A percentile compares a stretch with the other conserved stretches of the same genome.
Conservation (phyloP, 2,329 filamentous ascomycete species). For the Ilyonectria destructans region DNA sequence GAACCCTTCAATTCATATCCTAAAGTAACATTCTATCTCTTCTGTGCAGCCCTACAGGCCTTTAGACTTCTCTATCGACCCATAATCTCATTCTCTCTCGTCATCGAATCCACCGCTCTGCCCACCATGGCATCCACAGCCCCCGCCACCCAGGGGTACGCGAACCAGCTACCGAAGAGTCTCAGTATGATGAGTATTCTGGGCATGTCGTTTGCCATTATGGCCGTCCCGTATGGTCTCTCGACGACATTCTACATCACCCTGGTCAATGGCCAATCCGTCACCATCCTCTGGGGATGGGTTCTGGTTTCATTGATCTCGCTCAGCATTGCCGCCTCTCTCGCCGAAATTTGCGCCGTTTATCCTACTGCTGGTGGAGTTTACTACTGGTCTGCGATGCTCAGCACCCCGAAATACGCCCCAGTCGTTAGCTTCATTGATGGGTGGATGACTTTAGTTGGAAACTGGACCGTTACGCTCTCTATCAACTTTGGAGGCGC, state of each 20-base stretch:
- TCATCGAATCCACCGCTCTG: conserved; percentile 1
- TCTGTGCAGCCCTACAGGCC: conserved; percentile 5
- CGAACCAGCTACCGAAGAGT: conserved; percentile 64
- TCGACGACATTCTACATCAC: conserved; percentile 64
- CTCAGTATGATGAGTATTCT: conserved; percentile 66
- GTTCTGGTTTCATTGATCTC: conserved; percentile 77
- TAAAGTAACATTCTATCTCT: conserved; percentile 15
- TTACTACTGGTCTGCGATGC: conserved; percentile 82
- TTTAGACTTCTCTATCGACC: conserved; percentile 5
- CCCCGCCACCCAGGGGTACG: conserved; percentile 58
- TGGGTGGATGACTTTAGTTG: conserved; percentile 81
- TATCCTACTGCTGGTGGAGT: conserved; percentile 74
- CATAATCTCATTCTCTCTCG: conserved; percentile 11
- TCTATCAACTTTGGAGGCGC: conserved; percentile 80
- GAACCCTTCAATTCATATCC: conserved; percentile 21
- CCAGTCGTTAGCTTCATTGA: conserved; percentile 79
- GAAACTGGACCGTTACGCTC: conserved; percentile 79
- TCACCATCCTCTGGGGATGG: conserved; percentile 82
- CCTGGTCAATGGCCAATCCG: conserved; percentile 79
- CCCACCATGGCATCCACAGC: conserved; percentile 33
- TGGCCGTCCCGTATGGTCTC: conserved; percentile 66
- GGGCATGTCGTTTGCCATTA: conserved; percentile 65
- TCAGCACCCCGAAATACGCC: conserved; percentile 74
- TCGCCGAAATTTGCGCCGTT: conserved; percentile 81
- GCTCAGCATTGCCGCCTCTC: conserved; percentile 78